Conservation (phyloP, 2,329 filamentous ascomycete genomes). For the Penicillium aurantiogriseum region DNA sequence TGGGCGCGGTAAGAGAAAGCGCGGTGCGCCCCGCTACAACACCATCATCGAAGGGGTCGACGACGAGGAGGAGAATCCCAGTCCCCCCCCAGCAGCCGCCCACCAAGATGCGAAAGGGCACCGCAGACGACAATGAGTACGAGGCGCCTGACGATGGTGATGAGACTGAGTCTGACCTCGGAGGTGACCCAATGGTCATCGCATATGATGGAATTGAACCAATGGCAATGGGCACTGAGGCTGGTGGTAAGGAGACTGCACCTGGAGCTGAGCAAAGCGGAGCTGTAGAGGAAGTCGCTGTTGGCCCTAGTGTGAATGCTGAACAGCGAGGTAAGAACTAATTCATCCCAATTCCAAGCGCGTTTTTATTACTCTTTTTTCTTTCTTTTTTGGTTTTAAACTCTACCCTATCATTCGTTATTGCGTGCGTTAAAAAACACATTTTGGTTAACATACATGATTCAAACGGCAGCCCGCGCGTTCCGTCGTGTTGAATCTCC, state of each 20-base stretch:
- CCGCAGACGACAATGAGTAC: conserved; percentile 35
- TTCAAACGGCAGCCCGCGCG: conserved; percentile 28
- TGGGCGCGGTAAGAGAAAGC: conserved; percentile 77
- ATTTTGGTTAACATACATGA: conserved; percentile 2
- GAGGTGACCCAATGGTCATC: too few species aligned
- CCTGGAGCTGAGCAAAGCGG: neutral
- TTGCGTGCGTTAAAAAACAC: neutral
- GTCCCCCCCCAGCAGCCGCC: conserved; percentile 13
- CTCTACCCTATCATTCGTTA: neutral
- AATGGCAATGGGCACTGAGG: too few species aligned
- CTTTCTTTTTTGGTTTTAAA: neutral
- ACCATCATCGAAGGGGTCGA: conserved; percentile 9
- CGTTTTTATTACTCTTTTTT: neutral
- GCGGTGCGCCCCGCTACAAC: conserved; percentile 50
- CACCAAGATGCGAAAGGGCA: conserved; percentile 20
- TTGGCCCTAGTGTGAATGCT: conserved; percentile 4
- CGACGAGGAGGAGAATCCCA: conserved; percentile 14
- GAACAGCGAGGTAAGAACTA: conserved; percentile 21
- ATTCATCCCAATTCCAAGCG: neutral
- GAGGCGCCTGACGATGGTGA: conserved; percentile 30
- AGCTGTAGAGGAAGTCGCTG: neutral
- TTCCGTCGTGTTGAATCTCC: conserved; percentile 40
- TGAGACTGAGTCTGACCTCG: conserved; percentile 13
- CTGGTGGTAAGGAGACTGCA: neutral
- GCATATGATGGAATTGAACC: too few species aligned